Percentiles rank a stretch among this genome's conserved stretches.
These are phyloP conservation scores for Mortierella polycephala DNA, from an alignment of 371 early-diverging fungal genomes.

Conservation along the genomic window DNA sequence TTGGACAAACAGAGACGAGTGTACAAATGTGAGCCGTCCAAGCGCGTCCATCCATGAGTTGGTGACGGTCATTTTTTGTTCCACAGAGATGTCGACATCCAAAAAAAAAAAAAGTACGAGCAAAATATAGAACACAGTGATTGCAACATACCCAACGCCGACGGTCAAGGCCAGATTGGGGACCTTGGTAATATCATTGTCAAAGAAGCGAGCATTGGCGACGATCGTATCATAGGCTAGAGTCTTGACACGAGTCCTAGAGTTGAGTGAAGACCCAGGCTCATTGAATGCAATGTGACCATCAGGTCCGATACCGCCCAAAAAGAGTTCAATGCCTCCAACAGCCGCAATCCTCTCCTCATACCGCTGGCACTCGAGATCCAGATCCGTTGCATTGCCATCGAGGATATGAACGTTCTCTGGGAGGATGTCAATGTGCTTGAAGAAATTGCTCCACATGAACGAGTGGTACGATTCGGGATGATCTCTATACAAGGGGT, in stretches of 20 bases:
- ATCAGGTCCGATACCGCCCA: constrained; percentile 90
- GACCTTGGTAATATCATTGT: constrained; percentile 87
- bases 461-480: constrained; percentile 90
- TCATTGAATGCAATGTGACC: constrained; percentile 95
- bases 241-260: constrained; percentile 89
- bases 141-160: constrained; percentile 77
- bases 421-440: constrained; percentile 81
- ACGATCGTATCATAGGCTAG: constrained; percentile 91
- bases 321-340: constrained; percentile 88
- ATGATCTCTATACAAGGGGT: constrained; percentile 62
- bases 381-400: constrained; percentile 85
- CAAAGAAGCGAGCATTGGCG: constrained; percentile 91
- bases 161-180: constrained; percentile 91
- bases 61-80: no score
- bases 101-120: neutral
- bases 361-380: constrained; percentile 80
- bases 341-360: constrained; percentile 81
- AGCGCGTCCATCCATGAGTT: no score
- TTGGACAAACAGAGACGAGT: no score
- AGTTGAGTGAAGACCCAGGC: constrained; percentile 89
- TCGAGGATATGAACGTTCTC: constrained; percentile 86
- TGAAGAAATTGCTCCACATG: constrained; percentile 88
- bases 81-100: no score
- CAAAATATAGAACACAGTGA: neutral
- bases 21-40: no score